phyloP scores from a whole-genome alignment of 805 yeast genomes.

The Debaryomyces maramus region DNA sequence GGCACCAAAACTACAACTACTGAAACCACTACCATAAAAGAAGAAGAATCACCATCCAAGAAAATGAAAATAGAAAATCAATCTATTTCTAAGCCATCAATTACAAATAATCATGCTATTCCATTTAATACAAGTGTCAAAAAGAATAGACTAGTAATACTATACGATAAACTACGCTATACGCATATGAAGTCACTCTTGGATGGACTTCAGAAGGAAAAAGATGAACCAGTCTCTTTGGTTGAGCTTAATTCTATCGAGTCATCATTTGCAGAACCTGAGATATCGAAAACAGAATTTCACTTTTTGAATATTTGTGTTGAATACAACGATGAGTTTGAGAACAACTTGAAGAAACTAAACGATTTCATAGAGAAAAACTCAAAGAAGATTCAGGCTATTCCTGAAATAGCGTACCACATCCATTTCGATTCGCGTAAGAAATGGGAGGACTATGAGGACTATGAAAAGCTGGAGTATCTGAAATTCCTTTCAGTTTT shows the following conservation, averaged over 20 bases:
- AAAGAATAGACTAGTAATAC: slow-evolving; percentile 15
- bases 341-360: slow-evolving; percentile 19
- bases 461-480: slow-evolving; percentile 25
- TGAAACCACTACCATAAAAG: neutral
- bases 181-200: slow-evolving; percentile 28
- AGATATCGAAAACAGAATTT: slow-evolving; percentile 7
- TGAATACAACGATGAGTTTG: slow-evolving; percentile 33
- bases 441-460: slow-evolving; percentile 32
- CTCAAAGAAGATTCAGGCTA: slow-evolving; percentile 12
- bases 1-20: neutral
- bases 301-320: slow-evolving; percentile 28
- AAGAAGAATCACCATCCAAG: neutral
- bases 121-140: neutral
- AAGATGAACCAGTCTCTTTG: slow-evolving; percentile 18
- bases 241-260: slow-evolving; percentile 20
- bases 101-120: neutral
- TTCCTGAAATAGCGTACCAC: slow-evolving; percentile 32
- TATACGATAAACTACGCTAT: slow-evolving; percentile 29
- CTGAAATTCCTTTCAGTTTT: slow-evolving; percentile 22
- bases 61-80: neutral
- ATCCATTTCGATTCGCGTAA: slow-evolving; percentile 31
- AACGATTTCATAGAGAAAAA: slow-evolving; percentile 21
- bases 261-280: slow-evolving; percentile 3
- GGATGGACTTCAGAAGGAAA: slow-evolving; percentile 19
- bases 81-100: neutral